Conservation (phyloP, 306 rosid genomes). For the Rosa lucieae region DNA sequence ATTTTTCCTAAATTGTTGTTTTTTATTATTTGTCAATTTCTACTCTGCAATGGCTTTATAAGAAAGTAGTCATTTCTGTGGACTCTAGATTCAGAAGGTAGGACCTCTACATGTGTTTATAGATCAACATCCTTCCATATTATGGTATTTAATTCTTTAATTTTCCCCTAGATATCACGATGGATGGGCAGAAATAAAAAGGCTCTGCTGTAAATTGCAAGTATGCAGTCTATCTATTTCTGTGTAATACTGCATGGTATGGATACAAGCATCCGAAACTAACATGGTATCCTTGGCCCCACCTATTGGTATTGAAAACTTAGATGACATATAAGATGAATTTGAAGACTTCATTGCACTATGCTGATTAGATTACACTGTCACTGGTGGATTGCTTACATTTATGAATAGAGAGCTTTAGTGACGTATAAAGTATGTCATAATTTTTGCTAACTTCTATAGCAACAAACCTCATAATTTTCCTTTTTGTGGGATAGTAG, state of each 20-base stretch:
- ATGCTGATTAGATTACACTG: neutral
- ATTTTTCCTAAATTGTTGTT: conserved; percentile 3
- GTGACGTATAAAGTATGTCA: neutral
- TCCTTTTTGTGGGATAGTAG: neutral
- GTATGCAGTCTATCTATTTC: neutral
- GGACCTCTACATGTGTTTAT: neutral
- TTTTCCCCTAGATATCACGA: neutral
- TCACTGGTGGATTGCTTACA: neutral
- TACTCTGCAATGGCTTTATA: neutral
- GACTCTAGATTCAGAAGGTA: neutral
- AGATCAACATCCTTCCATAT: neutral
- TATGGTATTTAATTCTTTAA: neutral
- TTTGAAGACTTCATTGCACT: neutral
- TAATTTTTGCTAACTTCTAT: neutral
- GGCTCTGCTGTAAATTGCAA: neutral
- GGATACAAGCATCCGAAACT: neutral
- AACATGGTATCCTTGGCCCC: neutral
- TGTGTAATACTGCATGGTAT: neutral
- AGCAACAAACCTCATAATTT: neutral
- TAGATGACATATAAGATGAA: neutral
- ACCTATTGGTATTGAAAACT: neutral
- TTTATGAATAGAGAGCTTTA: neutral
- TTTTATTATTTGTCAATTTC: neutral
- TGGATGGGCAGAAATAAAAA: neutral
- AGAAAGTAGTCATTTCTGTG: neutral